These are phyloP conservation scores for Penicillium sp. DNA, from an alignment of 2,329 filamentous ascomycete genomes.

Conservation along the genomic window DNA sequence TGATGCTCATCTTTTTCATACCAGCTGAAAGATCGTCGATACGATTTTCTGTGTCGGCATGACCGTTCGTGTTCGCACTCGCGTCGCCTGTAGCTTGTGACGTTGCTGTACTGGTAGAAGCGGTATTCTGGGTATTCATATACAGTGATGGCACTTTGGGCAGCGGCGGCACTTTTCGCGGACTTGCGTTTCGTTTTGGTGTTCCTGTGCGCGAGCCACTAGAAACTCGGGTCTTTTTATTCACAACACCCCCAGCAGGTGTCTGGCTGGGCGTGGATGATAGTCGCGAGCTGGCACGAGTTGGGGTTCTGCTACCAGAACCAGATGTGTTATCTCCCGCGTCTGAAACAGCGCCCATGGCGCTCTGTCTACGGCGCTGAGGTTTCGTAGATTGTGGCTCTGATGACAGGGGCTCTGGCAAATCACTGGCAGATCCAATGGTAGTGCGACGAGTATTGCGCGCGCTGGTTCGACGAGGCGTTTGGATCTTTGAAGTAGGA, in stretches of 20 bases:
- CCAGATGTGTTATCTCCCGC: constrained; percentile 10
- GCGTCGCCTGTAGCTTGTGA: neutral
- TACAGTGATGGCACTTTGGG: constrained; percentile 39
- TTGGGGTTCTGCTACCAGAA: constrained; percentile 12
- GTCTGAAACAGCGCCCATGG: constrained; percentile 17
- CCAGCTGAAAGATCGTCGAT: constrained; percentile 42
- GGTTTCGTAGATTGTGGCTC: neutral
- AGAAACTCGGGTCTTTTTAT: constrained; percentile 58
- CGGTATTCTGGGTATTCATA: constrained; percentile 21
- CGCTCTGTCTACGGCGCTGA: constrained; percentile 22
- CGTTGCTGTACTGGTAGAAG: constrained; percentile 14
- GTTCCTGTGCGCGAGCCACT: constrained; percentile 44
- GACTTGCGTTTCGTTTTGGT: constrained; percentile 32
- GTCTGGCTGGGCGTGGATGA: constrained; percentile 18
- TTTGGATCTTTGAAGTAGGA: constrained; percentile 44
- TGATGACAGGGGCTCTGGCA: constrained; percentile 32
- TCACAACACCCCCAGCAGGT: constrained; percentile 40
- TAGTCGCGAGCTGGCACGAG: constrained; percentile 16
- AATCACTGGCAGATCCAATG: constrained; percentile 51
- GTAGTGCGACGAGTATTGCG: constrained; percentile 56
- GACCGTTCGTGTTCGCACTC: constrained; percentile 19
- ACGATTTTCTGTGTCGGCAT: constrained; percentile 43
- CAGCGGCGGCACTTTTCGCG: constrained; percentile 39
- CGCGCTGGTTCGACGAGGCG: constrained; percentile 49
- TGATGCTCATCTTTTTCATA: constrained; percentile 53